Evolutionary conservation across 192 early-diverging fungal species (phyloP).

Genomic region (Oehlia diaphana): DNA sequence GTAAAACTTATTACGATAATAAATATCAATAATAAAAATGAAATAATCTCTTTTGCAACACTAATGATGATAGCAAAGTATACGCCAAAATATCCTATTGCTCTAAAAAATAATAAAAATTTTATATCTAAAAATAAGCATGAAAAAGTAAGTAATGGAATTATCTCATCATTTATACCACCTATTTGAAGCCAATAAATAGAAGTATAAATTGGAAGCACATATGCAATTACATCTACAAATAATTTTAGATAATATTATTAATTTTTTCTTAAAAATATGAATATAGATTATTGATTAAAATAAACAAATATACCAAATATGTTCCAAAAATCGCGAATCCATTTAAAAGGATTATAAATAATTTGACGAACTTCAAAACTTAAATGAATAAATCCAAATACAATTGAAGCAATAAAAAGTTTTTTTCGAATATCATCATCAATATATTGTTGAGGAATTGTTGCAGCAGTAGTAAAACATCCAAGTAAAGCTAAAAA

Average conservation of each 20-base stretch:
- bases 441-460: too few species aligned
- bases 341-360: neutral
- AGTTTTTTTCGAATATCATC: too few species aligned
- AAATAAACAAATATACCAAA: neutral
- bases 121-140: conserved; percentile 5
- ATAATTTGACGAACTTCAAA: neutral
- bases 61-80: conserved; percentile 7
- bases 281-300: too few species aligned
- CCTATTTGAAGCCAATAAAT: neutral
- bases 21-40: neutral
- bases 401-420: too few species aligned
- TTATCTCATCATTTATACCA: too few species aligned
- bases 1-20: conserved; percentile 6
- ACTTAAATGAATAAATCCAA: too few species aligned
- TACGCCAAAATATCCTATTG: neutral
- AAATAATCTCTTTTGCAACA: neutral
- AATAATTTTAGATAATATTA: neutral
- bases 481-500: too few species aligned
- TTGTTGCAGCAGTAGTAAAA: too few species aligned
- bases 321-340: neutral
- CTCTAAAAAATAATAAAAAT: conserved; percentile 1
- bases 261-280: neutral
- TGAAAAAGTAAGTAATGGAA: neutral
- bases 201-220: neutral
- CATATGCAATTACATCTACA: neutral